phyloP scores from a whole-genome alignment of 73 alveolate species.

The Symbiodinium natans region DNA sequence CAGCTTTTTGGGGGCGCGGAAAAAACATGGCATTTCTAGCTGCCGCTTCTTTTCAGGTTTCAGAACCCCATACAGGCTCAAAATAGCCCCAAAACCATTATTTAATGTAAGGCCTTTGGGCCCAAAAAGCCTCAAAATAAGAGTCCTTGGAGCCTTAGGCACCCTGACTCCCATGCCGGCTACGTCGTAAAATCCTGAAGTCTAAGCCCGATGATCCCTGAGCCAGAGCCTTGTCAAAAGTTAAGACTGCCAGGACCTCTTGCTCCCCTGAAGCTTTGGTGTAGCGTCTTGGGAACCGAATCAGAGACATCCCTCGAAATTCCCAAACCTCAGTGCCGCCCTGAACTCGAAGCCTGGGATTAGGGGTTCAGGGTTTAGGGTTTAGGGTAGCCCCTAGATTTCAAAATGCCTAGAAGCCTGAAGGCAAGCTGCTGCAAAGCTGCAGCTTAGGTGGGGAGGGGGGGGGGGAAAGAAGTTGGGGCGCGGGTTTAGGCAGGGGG shows the following conservation, averaged over 20 bases:
- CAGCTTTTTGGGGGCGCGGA: not conserved
- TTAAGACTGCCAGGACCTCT: not conserved
- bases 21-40: too few relatives aligned
- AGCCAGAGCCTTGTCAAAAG: not conserved
- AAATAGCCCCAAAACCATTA: too few relatives aligned
- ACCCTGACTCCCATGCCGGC: not conserved
- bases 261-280: not conserved
- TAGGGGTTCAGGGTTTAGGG: too few relatives aligned
- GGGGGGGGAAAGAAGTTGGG: too few relatives aligned
- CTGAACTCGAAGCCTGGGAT: too few relatives aligned
- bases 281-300: not conserved
- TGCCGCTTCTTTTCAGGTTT: too few relatives aligned
- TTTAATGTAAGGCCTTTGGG: too few relatives aligned
- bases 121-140: not conserved
- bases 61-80: too few relatives aligned
- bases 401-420: too few relatives aligned
- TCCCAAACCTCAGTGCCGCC: too few relatives aligned
- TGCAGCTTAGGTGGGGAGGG: not conserved
- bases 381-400: too few relatives aligned
- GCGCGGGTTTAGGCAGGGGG: too few relatives aligned
- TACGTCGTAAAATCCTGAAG: not conserved
- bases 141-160: not conserved
- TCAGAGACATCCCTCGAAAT: not conserved
- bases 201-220: not conserved
- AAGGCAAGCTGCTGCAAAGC: not conserved